A percentile compares a stretch with the other conserved stretches of the same genome.
Evolutionary conservation across 345 rosid genomes (phyloP).

Genomic region (Salix dunnii): DNA sequence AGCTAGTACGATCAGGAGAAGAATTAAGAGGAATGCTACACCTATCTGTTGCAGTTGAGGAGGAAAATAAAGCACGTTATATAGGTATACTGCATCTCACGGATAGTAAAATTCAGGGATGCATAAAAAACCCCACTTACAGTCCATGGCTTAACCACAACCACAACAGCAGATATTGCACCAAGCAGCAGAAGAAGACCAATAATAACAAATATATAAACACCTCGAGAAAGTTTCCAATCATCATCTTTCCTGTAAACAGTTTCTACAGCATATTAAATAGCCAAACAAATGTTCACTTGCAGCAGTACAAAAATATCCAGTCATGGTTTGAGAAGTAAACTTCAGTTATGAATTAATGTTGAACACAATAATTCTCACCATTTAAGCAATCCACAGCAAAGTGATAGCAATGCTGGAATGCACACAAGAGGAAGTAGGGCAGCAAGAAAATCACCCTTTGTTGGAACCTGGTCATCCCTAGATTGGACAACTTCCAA

Average conservation of each 20-base stretch:
- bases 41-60: slow-evolving; percentile 65
- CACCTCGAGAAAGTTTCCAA: slow-evolving; percentile 95
- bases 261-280: slow-evolving; percentile 21
- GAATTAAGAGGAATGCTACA: slow-evolving; percentile 81
- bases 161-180: slow-evolving; percentile 85
- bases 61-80: slow-evolving; percentile 27
- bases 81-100: slow-evolving; percentile 13
- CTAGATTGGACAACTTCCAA: slow-evolving; percentile 87
- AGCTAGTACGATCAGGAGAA: slow-evolving; percentile 83
- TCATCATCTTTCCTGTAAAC: slow-evolving; percentile 90
- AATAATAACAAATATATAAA: slow-evolving; percentile 67
- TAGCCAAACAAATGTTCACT: slow-evolving; percentile 2
- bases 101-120: slow-evolving; percentile 8
- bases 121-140: slow-evolving; percentile 46
- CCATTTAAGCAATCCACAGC: slow-evolving; percentile 96
- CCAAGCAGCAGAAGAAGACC: slow-evolving; percentile 94
- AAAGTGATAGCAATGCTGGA: slow-evolving; percentile 83
- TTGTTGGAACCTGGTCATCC: slow-evolving; percentile 75
- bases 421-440: slow-evolving; percentile 93
- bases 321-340: slow-evolving; percentile 1
- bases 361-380: slow-evolving; percentile 26
- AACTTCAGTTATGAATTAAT: slow-evolving; percentile 13
- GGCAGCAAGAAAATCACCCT: slow-evolving; percentile 92
- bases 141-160: slow-evolving; percentile 81
- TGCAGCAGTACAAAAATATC: not conserved